Evolutionary conservation across 2,329 filamentous ascomycete species (phyloP).

Genomic region (Penicillium hordei): DNA sequence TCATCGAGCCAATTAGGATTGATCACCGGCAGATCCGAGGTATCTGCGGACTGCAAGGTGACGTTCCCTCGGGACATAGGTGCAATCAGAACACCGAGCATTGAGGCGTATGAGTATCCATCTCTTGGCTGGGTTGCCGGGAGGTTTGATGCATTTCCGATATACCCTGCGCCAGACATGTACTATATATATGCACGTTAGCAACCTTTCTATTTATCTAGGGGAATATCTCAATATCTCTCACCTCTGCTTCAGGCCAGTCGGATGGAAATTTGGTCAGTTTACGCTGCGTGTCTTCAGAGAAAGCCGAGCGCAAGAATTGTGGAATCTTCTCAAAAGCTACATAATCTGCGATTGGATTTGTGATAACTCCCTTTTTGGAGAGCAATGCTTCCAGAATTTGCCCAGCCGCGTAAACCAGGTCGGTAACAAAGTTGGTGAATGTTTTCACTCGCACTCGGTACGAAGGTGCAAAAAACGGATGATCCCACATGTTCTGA

Average conservation of each 20-base stretch:
- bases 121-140: constrained; percentile 20
- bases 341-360: constrained; percentile 27
- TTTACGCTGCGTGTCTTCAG: constrained; percentile 13
- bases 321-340: constrained; percentile 38
- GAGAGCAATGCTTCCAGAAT: constrained; percentile 8
- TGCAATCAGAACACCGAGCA: constrained; percentile 26
- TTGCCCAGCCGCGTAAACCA: constrained; percentile 15
- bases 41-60: constrained; percentile 34
- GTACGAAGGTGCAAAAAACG: constrained; percentile 31
- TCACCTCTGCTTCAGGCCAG: constrained; percentile 40
- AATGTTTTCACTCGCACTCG: constrained; percentile 30
- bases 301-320: constrained; percentile 20
- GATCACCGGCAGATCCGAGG: constrained; percentile 42
- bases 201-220: background rate
- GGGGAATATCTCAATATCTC: background rate
- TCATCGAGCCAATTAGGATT: constrained; percentile 50
- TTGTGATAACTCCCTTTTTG: constrained; percentile 27
- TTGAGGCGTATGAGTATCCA: constrained; percentile 29
- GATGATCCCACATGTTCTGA: constrained; percentile 40
- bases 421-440: constrained; percentile 20
- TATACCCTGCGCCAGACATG: constrained; percentile 26
- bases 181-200: constrained; percentile 15
- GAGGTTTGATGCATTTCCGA: constrained; percentile 27
- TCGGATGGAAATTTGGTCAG: constrained; percentile 31
- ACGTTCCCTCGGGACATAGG: constrained; percentile 49